Evolutionary conservation across 164 flowering plant species (phyloP).

Genomic region (Nymphaea thermarum): DNA sequence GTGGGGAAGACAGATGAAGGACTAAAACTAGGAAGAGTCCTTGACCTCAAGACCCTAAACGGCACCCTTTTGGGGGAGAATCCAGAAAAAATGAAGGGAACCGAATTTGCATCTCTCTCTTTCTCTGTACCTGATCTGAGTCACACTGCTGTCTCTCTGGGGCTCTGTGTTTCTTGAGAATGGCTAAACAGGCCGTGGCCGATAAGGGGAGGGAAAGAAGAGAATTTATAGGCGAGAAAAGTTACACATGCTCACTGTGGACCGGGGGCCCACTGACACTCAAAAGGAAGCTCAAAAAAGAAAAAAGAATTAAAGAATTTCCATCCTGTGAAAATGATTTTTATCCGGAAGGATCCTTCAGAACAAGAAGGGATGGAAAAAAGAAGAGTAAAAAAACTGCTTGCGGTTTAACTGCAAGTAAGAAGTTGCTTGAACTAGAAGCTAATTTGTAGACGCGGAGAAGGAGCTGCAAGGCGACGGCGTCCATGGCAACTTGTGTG

Average conservation of each 20-base stretch:
- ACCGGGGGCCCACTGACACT: constrained; percentile 26
- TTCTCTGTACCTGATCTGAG: too few relatives aligned
- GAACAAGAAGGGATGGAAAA: not conserved
- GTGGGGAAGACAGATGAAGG: not conserved
- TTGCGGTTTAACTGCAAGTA: too few relatives aligned
- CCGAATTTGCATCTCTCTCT: too few relatives aligned
- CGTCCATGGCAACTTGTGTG: not conserved
- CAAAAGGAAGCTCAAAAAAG: not conserved
- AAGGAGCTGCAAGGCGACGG: not conserved
- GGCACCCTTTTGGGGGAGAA: too few relatives aligned
- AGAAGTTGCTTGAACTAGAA: not conserved
- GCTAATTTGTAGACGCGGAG: not conserved
- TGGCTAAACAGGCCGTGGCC: constrained; percentile 1
- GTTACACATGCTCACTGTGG: constrained; percentile 13
- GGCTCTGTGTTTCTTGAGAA: too few relatives aligned
- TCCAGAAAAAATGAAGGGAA: too few relatives aligned
- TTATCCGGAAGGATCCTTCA: too few relatives aligned
- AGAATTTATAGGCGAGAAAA: constrained; percentile 37
- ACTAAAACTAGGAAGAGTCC: not conserved
- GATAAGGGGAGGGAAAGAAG: constrained; percentile 16
- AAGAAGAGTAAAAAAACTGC: not conserved
- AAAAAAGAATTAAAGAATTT: not conserved
- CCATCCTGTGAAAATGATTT: too few relatives aligned
- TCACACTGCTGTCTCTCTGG: too few relatives aligned
- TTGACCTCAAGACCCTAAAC: too few relatives aligned